Evolutionary conservation across 768 basidiomycete genomes (phyloP).

Genomic region (Macrolepiota albuminosa): DNA sequence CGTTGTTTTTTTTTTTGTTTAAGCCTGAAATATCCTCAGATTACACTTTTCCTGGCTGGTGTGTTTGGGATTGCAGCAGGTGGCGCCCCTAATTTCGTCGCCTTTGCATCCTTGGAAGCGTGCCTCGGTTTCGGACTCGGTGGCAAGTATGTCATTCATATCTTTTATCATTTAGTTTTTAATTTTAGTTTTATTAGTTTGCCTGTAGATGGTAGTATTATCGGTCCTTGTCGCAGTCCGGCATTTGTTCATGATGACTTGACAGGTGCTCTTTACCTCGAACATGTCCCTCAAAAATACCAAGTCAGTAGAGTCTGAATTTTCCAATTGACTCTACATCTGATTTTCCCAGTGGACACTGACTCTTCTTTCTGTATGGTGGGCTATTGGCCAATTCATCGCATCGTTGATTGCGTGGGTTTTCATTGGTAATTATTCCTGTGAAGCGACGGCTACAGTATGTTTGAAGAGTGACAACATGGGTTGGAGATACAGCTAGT

Average conservation of each 20-base stretch:
- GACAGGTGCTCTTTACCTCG: constrained; percentile 38
- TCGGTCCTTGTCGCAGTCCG: not conserved
- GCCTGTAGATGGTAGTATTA: constrained; percentile 38
- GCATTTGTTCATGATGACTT: not conserved
- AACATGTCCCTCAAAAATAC: constrained; percentile 38
- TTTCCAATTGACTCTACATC: not conserved
- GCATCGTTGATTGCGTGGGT: constrained; percentile 51
- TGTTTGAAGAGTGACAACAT: constrained; percentile 48
- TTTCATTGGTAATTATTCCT: constrained; percentile 54
- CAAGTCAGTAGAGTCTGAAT: constrained; percentile 23
- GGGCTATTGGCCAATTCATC: constrained; percentile 46
- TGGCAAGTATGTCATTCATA: constrained; percentile 37
- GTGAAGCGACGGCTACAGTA: constrained; percentile 26
- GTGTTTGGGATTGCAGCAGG: constrained; percentile 50
- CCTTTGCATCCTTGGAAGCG: constrained; percentile 40
- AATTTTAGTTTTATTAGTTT: constrained; percentile 21
- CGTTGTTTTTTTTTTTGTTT: not conserved
- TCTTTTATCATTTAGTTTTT: constrained; percentile 13
- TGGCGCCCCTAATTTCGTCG: constrained; percentile 39
- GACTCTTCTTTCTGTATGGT: constrained; percentile 52
- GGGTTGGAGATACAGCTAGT: constrained; percentile 59
- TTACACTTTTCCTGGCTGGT: constrained; percentile 32
- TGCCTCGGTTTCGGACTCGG: constrained; percentile 49
- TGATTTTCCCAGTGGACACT: constrained; percentile 39
- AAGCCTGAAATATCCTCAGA: constrained; percentile 9